These are phyloP conservation scores for Telopea speciosissima DNA, from an alignment of 177 flowering plant genomes.

Conservation along the genomic window DNA sequence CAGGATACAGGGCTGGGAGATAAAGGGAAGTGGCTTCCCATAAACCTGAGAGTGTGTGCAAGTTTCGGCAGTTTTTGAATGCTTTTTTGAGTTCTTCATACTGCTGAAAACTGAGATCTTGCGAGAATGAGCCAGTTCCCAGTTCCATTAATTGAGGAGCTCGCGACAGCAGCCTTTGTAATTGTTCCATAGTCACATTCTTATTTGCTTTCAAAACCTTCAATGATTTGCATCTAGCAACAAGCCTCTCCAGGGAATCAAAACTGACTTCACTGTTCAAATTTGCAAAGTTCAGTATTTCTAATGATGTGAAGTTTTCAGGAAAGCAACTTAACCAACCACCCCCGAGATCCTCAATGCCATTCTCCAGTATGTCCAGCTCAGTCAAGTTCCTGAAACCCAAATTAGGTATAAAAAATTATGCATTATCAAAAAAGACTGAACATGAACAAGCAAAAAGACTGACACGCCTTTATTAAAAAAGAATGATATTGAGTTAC, in stretches of 20 bases:
- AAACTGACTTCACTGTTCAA: conserved; percentile 48
- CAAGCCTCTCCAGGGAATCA: conserved; percentile 62
- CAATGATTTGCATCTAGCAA: conserved; percentile 52
- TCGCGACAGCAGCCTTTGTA: conserved; percentile 45
- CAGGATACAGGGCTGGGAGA: conserved; percentile 55
- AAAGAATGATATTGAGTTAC: background rate
- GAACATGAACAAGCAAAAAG: background rate
- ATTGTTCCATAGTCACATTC: conserved; percentile 42
- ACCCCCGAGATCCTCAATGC: conserved; percentile 55
- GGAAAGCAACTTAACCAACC: conserved; percentile 76
- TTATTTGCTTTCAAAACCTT: conserved; percentile 58
- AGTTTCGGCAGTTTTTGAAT: conserved; percentile 43
- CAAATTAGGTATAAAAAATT: conserved; percentile 3
- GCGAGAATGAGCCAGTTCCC: conserved; percentile 62
- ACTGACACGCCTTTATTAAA: background rate
- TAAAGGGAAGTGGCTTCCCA: conserved; percentile 44
- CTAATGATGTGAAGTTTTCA: conserved; percentile 62
- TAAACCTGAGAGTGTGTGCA: conserved; percentile 59
- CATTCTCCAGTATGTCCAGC: conserved; percentile 71
- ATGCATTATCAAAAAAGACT: background rate
- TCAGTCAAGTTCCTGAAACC: conserved; percentile 57
- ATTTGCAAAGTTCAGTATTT: conserved; percentile 54
- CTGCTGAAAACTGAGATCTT: conserved; percentile 38
- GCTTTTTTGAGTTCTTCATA: conserved; percentile 36
- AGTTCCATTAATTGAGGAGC: conserved; percentile 60